phyloP scores from a whole-genome alignment of 2,329 filamentous ascomycete genomes.

The Xenoacremonium recifei region DNA sequence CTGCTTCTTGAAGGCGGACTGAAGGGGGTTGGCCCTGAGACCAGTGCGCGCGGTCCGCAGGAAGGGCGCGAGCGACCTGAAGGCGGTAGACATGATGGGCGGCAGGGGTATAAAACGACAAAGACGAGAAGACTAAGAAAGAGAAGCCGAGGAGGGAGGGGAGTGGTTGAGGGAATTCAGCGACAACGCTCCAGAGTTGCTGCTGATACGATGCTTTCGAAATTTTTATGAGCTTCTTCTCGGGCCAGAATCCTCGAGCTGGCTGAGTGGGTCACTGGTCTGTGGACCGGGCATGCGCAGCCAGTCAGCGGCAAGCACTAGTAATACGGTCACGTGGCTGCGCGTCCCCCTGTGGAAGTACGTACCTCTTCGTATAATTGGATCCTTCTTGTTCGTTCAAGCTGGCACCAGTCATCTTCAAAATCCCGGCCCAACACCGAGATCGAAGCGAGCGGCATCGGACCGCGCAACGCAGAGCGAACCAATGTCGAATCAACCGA shows the following conservation, averaged over 20 bases:
- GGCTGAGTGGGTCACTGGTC: constrained; percentile 18
- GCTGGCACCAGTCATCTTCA: no score
- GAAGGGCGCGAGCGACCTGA: constrained; percentile 75
- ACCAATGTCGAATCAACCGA: no score
- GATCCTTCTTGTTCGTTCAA: no score
- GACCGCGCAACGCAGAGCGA: no score
- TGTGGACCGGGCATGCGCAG: constrained; percentile 11
- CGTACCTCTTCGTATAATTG: no score
- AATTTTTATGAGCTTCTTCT: constrained; percentile 37
- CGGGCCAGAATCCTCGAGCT: constrained; percentile 12
- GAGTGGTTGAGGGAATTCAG: constrained; percentile 15
- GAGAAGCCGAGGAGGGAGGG: constrained; percentile 17
- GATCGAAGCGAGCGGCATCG: no score
- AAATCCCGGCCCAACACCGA: no score
- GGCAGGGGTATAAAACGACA: constrained; percentile 22
- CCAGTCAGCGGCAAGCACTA: constrained; percentile 17
- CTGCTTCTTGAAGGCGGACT: constrained; percentile 63
- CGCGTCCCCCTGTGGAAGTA: no score
- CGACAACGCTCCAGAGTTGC: constrained; percentile 20
- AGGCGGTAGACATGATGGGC: constrained; percentile 73
- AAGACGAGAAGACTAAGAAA: constrained; percentile 24
- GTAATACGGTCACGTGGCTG: constrained; percentile 23
- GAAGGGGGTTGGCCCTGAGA: constrained; percentile 74
- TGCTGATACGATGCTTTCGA: constrained; percentile 28
- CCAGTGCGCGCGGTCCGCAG: constrained; percentile 78